Evolutionary conservation across 148 eudicot genomes (phyloP).

Genomic region (Chenopodium suecicum): DNA sequence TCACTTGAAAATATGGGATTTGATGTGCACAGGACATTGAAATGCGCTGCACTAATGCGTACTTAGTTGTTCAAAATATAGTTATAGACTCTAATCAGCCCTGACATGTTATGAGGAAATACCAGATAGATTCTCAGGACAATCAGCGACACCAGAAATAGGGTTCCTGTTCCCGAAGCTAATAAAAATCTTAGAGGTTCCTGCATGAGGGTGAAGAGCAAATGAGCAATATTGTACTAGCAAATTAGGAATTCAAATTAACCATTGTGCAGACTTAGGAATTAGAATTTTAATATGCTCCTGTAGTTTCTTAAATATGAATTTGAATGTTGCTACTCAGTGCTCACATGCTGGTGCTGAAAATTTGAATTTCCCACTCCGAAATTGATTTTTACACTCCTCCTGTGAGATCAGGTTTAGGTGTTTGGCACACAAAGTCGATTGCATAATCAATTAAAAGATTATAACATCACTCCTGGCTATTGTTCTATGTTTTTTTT

Average conservation of each 20-base stretch:
- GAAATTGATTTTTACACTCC: neutral
- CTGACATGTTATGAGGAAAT: conserved; percentile 7
- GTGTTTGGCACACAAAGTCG: neutral
- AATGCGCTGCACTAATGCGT: neutral
- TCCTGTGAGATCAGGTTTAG: neutral
- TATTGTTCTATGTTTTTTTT: neutral
- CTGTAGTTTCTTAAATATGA: neutral
- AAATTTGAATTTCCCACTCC: neutral
- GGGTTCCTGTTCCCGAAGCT: conserved; percentile 89
- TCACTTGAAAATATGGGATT: conserved; percentile 1
- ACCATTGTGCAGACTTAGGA: neutral
- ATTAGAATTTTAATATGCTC: neutral
- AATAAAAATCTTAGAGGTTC: conserved; percentile 78
- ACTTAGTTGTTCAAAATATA: neutral
- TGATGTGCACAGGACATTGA: neutral
- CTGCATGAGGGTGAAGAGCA: conserved; percentile 41
- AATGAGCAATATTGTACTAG: conserved; percentile 2
- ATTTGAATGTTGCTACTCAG: neutral
- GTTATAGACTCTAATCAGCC: neutral
- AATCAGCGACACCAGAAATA: conserved; percentile 78
- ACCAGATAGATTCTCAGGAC: conserved; percentile 94
- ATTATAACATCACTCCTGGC: neutral
- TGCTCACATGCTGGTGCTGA: neutral
- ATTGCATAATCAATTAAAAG: neutral
- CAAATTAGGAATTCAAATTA: neutral